Percentiles rank a stretch among this genome's conserved stretches.
phyloP scores from a whole-genome alignment of 345 rosid species.

The Eucalyptus albens region DNA sequence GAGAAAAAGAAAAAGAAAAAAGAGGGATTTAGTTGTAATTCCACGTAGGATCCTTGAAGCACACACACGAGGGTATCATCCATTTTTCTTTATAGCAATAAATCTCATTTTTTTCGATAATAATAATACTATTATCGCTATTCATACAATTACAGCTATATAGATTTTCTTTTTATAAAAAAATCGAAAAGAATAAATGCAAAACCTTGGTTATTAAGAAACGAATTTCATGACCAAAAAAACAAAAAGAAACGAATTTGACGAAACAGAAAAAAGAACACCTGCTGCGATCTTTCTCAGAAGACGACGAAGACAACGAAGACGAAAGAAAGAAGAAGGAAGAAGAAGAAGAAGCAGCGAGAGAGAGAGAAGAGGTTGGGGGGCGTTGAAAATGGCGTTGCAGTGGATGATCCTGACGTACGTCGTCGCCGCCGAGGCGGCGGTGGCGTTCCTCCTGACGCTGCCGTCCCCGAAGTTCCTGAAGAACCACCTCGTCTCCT shows the following conservation, averaged over 20 bases:
- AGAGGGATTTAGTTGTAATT: not conserved
- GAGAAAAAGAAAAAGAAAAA: not conserved
- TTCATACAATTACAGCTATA: not conserved
- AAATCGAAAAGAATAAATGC: not conserved
- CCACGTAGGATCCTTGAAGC: not conserved
- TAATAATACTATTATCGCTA: not conserved
- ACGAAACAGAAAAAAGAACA: not conserved
- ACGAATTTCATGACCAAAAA: not conserved
- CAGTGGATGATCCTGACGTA: slow-evolving; percentile 81
- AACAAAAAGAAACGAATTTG: not conserved
- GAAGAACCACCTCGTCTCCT: slow-evolving; percentile 55
- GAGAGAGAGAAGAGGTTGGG: not conserved
- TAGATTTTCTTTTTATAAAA: not conserved
- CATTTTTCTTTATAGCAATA: not conserved
- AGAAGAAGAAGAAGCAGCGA: not conserved
- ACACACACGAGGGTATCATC: not conserved
- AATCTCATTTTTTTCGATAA: not conserved
- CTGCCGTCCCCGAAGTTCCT: slow-evolving; percentile 65
- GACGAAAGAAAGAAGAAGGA: not conserved
- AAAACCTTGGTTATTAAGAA: not conserved
- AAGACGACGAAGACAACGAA: not conserved
- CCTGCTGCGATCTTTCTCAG: not conserved
- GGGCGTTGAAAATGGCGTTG: slow-evolving; percentile 42
- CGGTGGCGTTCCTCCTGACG: slow-evolving; percentile 42
- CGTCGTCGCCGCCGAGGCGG: slow-evolving; percentile 73